phyloP scores from a whole-genome alignment of 345 rosid species.

The Hibiscus trionum region DNA sequence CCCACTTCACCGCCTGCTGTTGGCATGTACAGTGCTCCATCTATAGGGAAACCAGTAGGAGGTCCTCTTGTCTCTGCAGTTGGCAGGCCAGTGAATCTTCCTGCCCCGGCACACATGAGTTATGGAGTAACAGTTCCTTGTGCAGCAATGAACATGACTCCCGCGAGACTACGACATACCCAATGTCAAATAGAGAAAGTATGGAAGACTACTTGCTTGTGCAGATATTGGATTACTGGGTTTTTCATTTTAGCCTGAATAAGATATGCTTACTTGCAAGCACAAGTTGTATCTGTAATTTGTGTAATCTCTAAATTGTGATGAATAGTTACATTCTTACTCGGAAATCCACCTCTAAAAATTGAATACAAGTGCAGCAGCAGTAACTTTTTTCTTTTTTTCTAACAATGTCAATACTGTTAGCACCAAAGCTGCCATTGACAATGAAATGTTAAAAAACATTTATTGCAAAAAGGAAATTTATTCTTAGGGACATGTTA shows the following conservation, averaged over 20 bases:
- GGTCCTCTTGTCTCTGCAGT: constrained; percentile 77
- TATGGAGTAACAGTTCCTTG: constrained; percentile 80
- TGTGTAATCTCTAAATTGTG: constrained; percentile 19
- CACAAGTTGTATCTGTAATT: constrained; percentile 22
- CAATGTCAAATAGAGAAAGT: constrained; percentile 59
- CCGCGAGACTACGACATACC: constrained; percentile 37
- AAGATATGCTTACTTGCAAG: constrained; percentile 29
- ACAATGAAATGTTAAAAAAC: too few species aligned
- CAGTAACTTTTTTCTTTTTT: too few species aligned
- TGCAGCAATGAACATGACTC: constrained; percentile 68
- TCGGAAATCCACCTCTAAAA: too few species aligned
- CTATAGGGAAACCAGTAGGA: constrained; percentile 77
- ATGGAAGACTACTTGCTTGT: constrained; percentile 23
- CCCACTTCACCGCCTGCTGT: constrained; percentile 36
- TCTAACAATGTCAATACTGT: too few species aligned
- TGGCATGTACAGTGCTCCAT: constrained; percentile 52
- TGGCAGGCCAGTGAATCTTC: constrained; percentile 85
- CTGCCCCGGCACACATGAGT: constrained; percentile 56
- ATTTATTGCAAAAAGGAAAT: too few species aligned
- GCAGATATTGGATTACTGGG: constrained; percentile 12
- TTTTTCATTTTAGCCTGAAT: constrained; percentile 28
- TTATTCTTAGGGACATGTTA: too few species aligned
- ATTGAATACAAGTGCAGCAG: too few species aligned
- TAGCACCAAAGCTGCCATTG: too few species aligned
- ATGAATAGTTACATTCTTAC: not conserved